Evolutionary conservation across 306 rosid genomes (phyloP).

Genomic region (Lagenaria siceraria): DNA sequence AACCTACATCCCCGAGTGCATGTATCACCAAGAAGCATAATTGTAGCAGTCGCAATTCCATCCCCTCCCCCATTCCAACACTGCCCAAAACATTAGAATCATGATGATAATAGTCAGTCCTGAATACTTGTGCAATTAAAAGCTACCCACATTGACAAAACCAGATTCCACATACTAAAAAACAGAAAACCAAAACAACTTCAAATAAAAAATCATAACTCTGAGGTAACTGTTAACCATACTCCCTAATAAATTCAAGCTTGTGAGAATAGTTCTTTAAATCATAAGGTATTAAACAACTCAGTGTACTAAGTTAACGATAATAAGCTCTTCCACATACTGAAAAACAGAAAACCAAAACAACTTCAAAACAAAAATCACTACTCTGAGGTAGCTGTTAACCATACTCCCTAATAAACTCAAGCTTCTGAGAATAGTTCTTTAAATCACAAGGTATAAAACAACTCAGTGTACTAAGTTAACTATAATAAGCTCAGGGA

Average conservation of each 20-base stretch:
- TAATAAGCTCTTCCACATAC: background rate
- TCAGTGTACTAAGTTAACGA: background rate
- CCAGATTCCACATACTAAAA: background rate
- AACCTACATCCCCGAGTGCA: conserved; percentile 95
- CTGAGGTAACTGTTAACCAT: background rate
- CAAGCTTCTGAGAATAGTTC: too few species aligned
- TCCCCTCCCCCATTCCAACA: conserved; percentile 99
- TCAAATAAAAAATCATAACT: background rate
- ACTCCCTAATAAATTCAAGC: background rate
- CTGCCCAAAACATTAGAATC: conserved; percentile 20
- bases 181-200: background rate
- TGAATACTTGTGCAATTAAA: background rate
- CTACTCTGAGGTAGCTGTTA: too few species aligned
- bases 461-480: too few species aligned
- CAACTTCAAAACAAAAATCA: too few species aligned
- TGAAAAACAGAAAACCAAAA: too few species aligned
- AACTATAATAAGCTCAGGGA: background rate
- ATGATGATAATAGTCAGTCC: background rate
- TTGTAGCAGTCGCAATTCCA: conserved; percentile 89
- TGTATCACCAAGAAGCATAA: conserved; percentile 95
- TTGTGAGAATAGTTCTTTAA: background rate
- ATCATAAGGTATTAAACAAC: background rate
- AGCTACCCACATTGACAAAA: background rate
- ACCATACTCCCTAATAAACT: too few species aligned
- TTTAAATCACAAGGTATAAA: too few species aligned